A percentile compares a stretch with the other conserved stretches of the same genome.
Evolutionary conservation across 2,329 filamentous ascomycete species (phyloP).

Genomic region (Dothistroma pini): DNA sequence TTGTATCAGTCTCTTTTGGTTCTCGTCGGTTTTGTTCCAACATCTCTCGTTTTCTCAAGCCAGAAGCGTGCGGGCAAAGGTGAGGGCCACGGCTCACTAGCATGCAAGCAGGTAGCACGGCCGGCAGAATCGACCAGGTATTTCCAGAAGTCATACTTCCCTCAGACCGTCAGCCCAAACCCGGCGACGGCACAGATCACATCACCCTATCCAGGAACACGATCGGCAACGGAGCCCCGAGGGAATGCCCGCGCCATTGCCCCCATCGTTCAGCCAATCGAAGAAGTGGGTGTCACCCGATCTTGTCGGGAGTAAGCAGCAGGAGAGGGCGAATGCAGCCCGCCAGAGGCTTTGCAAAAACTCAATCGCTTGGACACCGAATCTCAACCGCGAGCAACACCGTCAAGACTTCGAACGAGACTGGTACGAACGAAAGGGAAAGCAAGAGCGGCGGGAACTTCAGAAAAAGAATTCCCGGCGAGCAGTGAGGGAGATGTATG

Average conservation of each 20-base stretch:
- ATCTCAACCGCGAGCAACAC: constrained; percentile 29
- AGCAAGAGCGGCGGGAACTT: background rate
- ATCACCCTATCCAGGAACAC: background rate
- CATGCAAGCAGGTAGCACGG: background rate
- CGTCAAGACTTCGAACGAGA: constrained; percentile 12
- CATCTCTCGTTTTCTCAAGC: background rate
- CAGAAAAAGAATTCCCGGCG: background rate
- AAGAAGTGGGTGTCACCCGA: constrained; percentile 18
- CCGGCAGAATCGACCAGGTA: background rate
- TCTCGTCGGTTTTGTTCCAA: background rate
- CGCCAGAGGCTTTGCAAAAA: constrained; percentile 27
- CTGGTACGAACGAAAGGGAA: background rate
- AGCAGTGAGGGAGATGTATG: background rate
- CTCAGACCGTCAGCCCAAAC: background rate
- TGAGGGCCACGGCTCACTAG: background rate
- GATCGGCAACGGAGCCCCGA: background rate
- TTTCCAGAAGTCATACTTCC: background rate
- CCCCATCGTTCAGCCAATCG: background rate
- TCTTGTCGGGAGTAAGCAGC: constrained; percentile 14
- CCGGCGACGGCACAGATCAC: background rate
- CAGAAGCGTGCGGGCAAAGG: background rate
- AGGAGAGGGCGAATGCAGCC: constrained; percentile 19
- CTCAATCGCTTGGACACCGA: constrained; percentile 25
- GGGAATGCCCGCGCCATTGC: background rate
- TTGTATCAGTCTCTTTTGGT: background rate